Evolutionary conservation across 2,329 filamentous ascomycete species (phyloP).

Genomic region (Elsinoe arachidis): DNA sequence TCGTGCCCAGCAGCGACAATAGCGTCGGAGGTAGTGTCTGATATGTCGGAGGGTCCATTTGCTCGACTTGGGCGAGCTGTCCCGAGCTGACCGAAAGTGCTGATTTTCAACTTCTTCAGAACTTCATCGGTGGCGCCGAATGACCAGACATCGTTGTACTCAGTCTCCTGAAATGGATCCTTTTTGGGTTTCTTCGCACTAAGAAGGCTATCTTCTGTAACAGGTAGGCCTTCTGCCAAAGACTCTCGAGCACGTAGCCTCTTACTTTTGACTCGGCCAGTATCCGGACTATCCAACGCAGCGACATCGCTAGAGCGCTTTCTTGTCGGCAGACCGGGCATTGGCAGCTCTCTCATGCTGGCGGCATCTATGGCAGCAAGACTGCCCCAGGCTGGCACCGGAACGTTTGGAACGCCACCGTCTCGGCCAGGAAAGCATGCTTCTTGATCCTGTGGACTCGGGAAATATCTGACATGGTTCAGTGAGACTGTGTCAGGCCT

Average conservation of each 20-base stretch:
- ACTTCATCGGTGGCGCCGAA: constrained; percentile 7
- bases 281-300: constrained; percentile 51
- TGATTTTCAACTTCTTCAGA: background rate
- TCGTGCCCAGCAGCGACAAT: constrained; percentile 31
- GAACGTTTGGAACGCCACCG: constrained; percentile 22
- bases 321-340: constrained; percentile 36
- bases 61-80: background rate
- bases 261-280: constrained; percentile 50
- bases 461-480: background rate
- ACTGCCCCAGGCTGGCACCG: constrained; percentile 15
- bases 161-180: constrained; percentile 10
- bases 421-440: constrained; percentile 28
- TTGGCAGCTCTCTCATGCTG: constrained; percentile 25
- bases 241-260: constrained; percentile 53
- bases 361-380: constrained; percentile 22
- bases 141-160: constrained; percentile 5
- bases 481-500: background rate
- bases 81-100: background rate
- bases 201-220: background rate
- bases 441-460: constrained; percentile 18
- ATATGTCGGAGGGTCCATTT: background rate
- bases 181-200: constrained; percentile 13
- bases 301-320: constrained; percentile 55
- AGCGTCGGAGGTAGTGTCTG: constrained; percentile 26
- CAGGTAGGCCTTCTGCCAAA: constrained; percentile 30